Base-by-base conservation (phyloP, 768 basidiomycete species). In the Nidularia sp. region DNA sequence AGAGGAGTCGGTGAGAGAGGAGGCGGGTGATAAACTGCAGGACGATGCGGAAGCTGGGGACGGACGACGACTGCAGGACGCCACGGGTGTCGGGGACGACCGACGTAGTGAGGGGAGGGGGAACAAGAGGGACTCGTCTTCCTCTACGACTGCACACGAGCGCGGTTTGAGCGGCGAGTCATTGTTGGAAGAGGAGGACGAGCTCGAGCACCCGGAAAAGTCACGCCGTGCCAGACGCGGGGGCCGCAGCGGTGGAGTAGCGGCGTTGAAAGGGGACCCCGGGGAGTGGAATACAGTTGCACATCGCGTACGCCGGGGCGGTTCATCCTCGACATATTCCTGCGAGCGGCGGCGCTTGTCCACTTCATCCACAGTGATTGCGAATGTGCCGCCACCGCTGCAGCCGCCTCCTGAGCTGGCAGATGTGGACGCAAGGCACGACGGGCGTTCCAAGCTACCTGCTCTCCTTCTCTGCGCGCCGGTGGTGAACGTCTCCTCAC, bases 401-500 rank as follows among this genome's bases (percentile, higher is more conserved):
- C 45, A 49, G 1, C 48, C 29, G 9, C 25, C 25, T 13, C n/a
- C 44, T n/a, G 44, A 22, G 13, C 9, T 25, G 25, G 25, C 25
- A 39, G 49, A 53, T 5, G 34, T 55, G 22, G 57, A 52, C 9
- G 65, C 55, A 39, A 62, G 63, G 15, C 60, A 53, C 6, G 68
- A 65, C 9, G 62, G 60, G 15, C 67, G 63, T 35, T 73, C 69
- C 6, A 70, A 56, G 55, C 79, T 83, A 13, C 62, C 54, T 49
- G 74, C 81, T 43, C 85, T 73, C n/a, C 82, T 72, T 55, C 83
- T 74, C 31, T 74, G 71, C 3, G 88, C 88, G 5, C 80, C 83
- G 34, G 76, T 75, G 2, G 84, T 76, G 62, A 87, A 90, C 59
- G 71, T 79, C 59, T 82, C 84, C 51, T 78, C 65, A 84, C 84